Conservation (phyloP, 2,329 filamentous ascomycete species). For the Penicillium sp. region DNA sequence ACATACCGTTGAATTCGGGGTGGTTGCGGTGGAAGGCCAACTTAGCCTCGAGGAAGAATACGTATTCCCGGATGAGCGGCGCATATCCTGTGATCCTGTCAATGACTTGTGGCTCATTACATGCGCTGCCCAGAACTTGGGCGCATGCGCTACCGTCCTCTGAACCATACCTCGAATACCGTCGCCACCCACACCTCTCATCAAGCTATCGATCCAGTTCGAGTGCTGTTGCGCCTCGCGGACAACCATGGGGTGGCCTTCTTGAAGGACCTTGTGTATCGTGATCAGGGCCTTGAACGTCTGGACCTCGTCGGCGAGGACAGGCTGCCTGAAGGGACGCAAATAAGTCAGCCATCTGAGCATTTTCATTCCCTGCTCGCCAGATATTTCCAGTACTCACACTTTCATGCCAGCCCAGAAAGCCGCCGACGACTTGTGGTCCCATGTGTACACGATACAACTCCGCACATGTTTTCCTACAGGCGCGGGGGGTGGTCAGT, state of each 20-base stretch:
- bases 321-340: conserved; percentile 70
- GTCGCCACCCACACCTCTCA: conserved; percentile 77
- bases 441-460: conserved; percentile 99
- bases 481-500: conserved; percentile 9
- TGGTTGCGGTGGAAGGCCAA: conserved; percentile 95
- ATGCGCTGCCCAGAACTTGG: not conserved
- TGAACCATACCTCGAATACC: conserved; percentile 68
- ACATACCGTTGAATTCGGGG: conserved; percentile 87
- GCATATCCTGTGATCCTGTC: conserved; percentile 64
- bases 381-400: conserved; percentile 55
- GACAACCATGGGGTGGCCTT: conserved; percentile 85
- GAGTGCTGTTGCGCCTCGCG: conserved; percentile 87
- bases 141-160: not conserved
- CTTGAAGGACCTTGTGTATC: conserved; percentile 94
- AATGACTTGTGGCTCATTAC: conserved; percentile 8
- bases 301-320: conserved; percentile 96
- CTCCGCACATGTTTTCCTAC: conserved; percentile 90
- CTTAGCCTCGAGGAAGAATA: conserved; percentile 92
- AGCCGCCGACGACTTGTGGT: conserved; percentile 90
- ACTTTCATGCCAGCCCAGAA: conserved; percentile 99
- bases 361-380: not conserved
- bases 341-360: conserved; percentile 11
- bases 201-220: conserved; percentile 89
- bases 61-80: conserved; percentile 93
- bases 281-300: conserved; percentile 98